Percentiles rank a stretch among this genome's conserved stretches.
These are phyloP conservation scores for Hippophae gyantsensis DNA, from an alignment of 306 rosid genomes.

Conservation along the genomic window DNA sequence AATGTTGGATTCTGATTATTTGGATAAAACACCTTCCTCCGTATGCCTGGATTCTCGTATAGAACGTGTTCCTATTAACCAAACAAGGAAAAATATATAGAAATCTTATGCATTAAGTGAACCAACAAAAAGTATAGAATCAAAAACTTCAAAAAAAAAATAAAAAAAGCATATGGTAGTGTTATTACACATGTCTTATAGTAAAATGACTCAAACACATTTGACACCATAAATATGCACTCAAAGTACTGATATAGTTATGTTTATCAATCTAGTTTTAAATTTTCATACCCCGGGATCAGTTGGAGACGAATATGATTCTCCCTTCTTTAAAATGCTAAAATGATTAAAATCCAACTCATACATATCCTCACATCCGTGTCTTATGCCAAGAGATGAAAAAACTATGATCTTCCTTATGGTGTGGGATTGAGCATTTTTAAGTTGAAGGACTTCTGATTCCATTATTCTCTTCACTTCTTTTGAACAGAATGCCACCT, in stretches of 20 bases:
- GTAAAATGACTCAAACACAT: neutral
- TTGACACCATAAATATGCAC: neutral
- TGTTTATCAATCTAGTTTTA: too few species aligned
- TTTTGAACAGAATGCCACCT: constrained; percentile 74
- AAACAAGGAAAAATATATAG: neutral
- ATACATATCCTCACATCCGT: constrained; percentile 75
- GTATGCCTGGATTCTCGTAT: constrained; percentile 63
- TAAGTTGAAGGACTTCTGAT: constrained; percentile 38
- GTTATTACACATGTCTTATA: too few species aligned
- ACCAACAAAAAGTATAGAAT: neutral
- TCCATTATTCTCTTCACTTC: constrained; percentile 68
- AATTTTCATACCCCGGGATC: constrained; percentile 64
- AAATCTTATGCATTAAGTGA: neutral
- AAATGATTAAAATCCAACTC: constrained; percentile 77
- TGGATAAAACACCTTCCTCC: constrained; percentile 61
- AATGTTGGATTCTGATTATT: constrained; percentile 43
- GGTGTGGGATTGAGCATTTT: constrained; percentile 75
- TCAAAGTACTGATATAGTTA: neutral
- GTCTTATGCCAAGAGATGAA: constrained; percentile 79
- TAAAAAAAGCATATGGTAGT: neutral
- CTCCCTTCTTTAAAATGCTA: constrained; percentile 68
- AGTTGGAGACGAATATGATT: constrained; percentile 43
- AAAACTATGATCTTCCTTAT: constrained; percentile 74
- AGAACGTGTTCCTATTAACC: constrained; percentile 57
- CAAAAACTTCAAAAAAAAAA: neutral